Evolutionary conservation across 2,329 filamentous ascomycete genomes (phyloP).

Genomic region (Ambrosiella xylebori): DNA sequence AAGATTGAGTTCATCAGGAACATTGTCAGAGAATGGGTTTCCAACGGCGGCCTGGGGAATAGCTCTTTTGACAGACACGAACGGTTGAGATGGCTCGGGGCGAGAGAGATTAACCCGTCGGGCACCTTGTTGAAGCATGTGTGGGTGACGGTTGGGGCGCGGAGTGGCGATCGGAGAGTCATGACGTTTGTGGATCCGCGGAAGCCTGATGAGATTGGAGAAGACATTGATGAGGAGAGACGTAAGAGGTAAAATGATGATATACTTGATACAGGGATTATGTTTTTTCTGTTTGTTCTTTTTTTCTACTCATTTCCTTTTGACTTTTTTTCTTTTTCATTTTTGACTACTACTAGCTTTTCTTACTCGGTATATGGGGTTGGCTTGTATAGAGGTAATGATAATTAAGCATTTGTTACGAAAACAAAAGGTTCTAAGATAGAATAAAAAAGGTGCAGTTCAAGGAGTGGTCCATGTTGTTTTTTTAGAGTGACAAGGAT

Average conservation of each 20-base stretch:
- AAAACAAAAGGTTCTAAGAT: no score
- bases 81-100: slow-evolving; percentile 41
- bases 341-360: no score
- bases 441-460: neutral
- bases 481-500: neutral
- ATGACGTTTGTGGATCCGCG: slow-evolving; percentile 39
- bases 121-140: slow-evolving; percentile 40
- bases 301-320: neutral
- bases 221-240: slow-evolving; percentile 31
- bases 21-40: slow-evolving; percentile 54
- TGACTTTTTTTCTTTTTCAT: neutral
- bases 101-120: slow-evolving; percentile 32
- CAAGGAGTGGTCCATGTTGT: neutral
- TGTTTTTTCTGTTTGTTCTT: no score
- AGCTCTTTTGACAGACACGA: slow-evolving; percentile 38
- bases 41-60: slow-evolving; percentile 52
- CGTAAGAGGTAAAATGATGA: slow-evolving; percentile 3
- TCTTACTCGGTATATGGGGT: no score
- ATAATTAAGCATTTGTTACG: no score
- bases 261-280: neutral
- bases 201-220: slow-evolving; percentile 34
- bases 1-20: slow-evolving; percentile 58
- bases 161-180: slow-evolving; percentile 39
- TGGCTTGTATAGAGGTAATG: no score
- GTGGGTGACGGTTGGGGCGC: slow-evolving; percentile 51